A percentile compares a stretch with the other conserved stretches of the same genome.
phyloP scores from a whole-genome alignment of 192 early-diverging fungal species.

The Piromyces sp. region DNA sequence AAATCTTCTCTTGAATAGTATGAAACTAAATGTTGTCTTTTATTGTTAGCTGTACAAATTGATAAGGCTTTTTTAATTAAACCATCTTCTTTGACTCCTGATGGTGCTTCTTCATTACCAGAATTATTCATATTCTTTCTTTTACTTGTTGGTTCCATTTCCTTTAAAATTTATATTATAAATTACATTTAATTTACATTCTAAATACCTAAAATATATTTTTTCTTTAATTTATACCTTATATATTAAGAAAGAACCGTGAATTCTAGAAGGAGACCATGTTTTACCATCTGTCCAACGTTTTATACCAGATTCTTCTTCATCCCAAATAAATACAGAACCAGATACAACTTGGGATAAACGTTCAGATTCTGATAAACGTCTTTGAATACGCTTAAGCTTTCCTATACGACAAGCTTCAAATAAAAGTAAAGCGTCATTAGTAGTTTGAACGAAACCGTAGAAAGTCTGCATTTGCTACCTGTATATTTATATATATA shows the following conservation, averaged over 20 bases:
- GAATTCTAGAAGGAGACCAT: conserved; percentile 75
- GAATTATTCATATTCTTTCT: conserved; percentile 5
- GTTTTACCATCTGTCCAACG: conserved; percentile 83
- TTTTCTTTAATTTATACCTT: conserved; percentile 28
- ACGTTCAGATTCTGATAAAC: conserved; percentile 69
- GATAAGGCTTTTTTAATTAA: conserved; percentile 78
- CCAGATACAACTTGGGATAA: conserved; percentile 54
- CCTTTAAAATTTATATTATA: conserved; percentile 24
- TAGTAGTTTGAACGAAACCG: conserved; percentile 68
- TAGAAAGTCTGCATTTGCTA: conserved; percentile 39
- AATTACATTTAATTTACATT: too few species aligned
- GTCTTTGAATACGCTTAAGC: conserved; percentile 56
- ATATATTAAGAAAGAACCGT: conserved; percentile 76
- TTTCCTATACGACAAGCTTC: conserved; percentile 68
- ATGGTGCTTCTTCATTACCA: conserved; percentile 6
- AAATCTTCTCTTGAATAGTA: conserved; percentile 78
- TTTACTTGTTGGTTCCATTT: conserved; percentile 11
- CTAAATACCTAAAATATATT: neutral
- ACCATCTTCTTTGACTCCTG: conserved; percentile 57
- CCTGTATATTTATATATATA: too few species aligned
- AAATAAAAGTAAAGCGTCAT: conserved; percentile 74
- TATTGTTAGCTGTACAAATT: conserved; percentile 59
- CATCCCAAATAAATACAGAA: conserved; percentile 81
- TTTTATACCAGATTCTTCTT: conserved; percentile 76
- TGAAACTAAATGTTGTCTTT: conserved; percentile 71